Conservation (phyloP, 148 eudicot genomes). For the Silene latifolia region DNA sequence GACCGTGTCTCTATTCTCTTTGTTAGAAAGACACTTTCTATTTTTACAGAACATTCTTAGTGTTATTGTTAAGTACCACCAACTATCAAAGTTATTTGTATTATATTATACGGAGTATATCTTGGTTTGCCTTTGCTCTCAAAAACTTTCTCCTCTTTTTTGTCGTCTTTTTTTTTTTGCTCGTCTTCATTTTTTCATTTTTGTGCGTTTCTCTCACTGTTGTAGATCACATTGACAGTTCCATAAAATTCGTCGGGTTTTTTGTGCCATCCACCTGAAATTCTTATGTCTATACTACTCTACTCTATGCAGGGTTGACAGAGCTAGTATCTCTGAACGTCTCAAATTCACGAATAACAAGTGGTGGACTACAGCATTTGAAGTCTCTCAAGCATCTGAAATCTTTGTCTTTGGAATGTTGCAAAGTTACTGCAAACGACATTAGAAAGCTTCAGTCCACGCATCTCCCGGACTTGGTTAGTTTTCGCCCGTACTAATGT, state of each 20-base stretch:
- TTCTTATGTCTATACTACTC: background rate
- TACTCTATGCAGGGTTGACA: slow-evolving; percentile 44
- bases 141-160: no score
- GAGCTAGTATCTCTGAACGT: slow-evolving; percentile 58
- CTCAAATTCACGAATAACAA: slow-evolving; percentile 61
- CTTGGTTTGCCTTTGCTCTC: no score
- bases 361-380: slow-evolving; percentile 51
- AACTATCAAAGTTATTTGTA: no score
- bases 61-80: no score
- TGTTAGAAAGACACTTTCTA: no score
- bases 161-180: no score
- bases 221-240: background rate
- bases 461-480: slow-evolving; percentile 57
- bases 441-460: slow-evolving; percentile 51
- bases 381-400: slow-evolving; percentile 51
- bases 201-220: background rate
- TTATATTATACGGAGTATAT: no score
- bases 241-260: background rate
- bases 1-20: no score
- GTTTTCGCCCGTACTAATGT: slow-evolving; percentile 52
- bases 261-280: background rate
- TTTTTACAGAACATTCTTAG: no score
- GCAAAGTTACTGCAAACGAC: slow-evolving; percentile 72
- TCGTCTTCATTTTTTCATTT: no score
- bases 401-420: slow-evolving; percentile 64